Evolutionary conservation across 805 yeast genomes (phyloP), one percentile per base, ranked within the genome.

Genomic region (Yamadazyma sp.): DNA sequence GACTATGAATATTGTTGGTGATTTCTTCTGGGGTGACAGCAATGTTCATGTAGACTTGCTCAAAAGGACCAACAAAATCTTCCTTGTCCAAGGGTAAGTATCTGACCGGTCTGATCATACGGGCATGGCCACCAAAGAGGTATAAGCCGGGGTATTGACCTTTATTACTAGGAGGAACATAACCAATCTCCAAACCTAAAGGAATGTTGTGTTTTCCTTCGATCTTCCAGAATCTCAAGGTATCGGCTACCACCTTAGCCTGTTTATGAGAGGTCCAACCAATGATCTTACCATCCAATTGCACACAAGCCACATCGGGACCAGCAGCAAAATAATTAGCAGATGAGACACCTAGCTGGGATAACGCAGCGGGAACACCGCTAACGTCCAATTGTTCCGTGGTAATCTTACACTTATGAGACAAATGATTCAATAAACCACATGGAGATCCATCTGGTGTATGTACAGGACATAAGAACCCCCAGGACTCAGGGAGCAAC

Each of bases 381-480:
- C 87, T 75, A 12, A 83, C 91, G 56, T 90, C 95, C 4, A 84
- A 67, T 16, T 80, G 80, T 28, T 63, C 60, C 6, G 97, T 90
- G 5, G 96, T 79, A 44, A 93, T 84, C 52, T 75, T 73, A 75
- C 99, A 93, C 64, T 87, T 89, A 67, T 93, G 97, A 7, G 98
- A 84, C 69, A 93, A 81, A 74, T 93, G 99, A 67, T 93, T 93
- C 55, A 93, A 71, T 60, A 93, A 73, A 71, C 99, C 99, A 80
- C 99, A 93, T 14, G 99, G 99, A 35, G 98, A 85, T 53, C 99
- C 99, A 83, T 93, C 99, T 5, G 99, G 99, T 10, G 99, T 93
- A 64, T 93, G 99, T 16, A 93, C 99, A 9, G 99, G 99, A 68
- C 99, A 93, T 52, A 93, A 67, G 77, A 93, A 93, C 3, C 99